phyloP scores from a whole-genome alignment of 257 asterid species.

The Solanum tarijense region DNA sequence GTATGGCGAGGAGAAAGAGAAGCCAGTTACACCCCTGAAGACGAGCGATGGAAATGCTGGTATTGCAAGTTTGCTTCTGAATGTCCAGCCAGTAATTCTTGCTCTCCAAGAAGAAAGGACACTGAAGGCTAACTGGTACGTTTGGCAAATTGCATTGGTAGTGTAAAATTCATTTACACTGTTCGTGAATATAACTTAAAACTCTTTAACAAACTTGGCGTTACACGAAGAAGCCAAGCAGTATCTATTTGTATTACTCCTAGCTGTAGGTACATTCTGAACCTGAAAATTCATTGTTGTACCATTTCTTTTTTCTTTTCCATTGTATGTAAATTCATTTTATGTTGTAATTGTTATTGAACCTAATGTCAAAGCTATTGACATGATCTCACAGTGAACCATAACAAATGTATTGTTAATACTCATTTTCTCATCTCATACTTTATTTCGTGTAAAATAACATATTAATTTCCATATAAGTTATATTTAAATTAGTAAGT shows the following conservation, averaged over 20 bases:
- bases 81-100: constrained; percentile 37
- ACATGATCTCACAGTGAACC: neutral
- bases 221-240: neutral
- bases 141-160: neutral
- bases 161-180: neutral
- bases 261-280: neutral
- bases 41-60: constrained; percentile 87
- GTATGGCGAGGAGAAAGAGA: constrained; percentile 74
- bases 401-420: neutral
- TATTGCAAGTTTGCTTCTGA: constrained; percentile 45
- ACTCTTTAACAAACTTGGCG: neutral
- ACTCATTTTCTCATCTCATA: neutral
- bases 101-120: constrained; percentile 20
- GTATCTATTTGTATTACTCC: constrained; percentile 1
- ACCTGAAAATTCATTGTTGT: neutral
- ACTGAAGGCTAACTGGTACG: neutral
- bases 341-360: neutral
- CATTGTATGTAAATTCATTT: neutral
- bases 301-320: neutral
- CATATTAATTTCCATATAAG: neutral
- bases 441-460: neutral
- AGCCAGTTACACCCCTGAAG: constrained; percentile 49
- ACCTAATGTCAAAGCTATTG: neutral
- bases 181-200: neutral
- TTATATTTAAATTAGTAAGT: neutral